Conservation (phyloP, 2,329 filamentous ascomycete species). For the Tolypocladium pustulatum region DNA sequence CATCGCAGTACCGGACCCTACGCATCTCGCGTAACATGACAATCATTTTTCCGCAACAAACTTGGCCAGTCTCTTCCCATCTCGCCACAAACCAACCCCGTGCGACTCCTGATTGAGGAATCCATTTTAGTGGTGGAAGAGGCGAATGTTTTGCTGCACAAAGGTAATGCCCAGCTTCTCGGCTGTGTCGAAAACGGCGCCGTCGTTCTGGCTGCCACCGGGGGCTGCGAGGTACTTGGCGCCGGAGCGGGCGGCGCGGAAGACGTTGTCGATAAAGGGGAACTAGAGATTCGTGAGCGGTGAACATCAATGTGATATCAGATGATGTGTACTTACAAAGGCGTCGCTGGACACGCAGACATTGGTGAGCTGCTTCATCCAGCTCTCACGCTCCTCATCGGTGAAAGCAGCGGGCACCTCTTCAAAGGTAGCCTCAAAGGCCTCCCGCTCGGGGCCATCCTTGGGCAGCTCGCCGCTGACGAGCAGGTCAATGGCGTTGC, state of each 20-base stretch:
- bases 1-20: neutral
- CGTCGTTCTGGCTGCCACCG: constrained; percentile 78
- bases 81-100: neutral
- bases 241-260: constrained; percentile 77
- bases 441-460: constrained; percentile 70
- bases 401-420: constrained; percentile 78
- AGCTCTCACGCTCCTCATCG: constrained; percentile 71
- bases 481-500: constrained; percentile 92
- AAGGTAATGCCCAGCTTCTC: constrained; percentile 90
- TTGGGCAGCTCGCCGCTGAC: constrained; percentile 84
- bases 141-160: constrained; percentile 84
- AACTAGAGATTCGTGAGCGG: constrained; percentile 45
- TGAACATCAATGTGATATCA: neutral
- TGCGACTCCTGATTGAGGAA: neutral
- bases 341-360: constrained; percentile 91
- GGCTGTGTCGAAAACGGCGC: constrained; percentile 73
- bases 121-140: constrained; percentile 80
- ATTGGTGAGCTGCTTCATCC: constrained; percentile 70
- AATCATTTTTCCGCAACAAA: neutral
- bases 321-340: constrained; percentile 58
- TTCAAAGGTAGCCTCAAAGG: constrained; percentile 84
- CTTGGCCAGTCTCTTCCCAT: neutral
- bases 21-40: neutral
- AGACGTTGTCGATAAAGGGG: constrained; percentile 97
- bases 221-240: constrained; percentile 95